Evolutionary conservation across 257 asterid species (phyloP).

Genomic region (Cinchona pubescens): DNA sequence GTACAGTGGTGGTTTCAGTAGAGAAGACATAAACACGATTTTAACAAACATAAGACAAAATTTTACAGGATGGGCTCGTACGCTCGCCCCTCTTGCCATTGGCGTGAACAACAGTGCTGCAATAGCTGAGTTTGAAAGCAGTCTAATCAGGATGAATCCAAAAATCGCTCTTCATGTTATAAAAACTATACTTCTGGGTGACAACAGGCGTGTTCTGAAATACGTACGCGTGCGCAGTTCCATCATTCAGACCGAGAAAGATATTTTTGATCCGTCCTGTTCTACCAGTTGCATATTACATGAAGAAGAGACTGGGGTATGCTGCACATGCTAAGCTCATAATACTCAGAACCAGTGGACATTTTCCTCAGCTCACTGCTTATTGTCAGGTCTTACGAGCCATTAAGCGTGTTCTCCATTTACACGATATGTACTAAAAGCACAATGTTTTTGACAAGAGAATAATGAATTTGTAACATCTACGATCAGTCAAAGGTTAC

Average conservation of each 20-base stretch:
- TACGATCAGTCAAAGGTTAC: no score
- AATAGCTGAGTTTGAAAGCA: constrained; percentile 7
- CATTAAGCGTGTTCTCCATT: constrained; percentile 1
- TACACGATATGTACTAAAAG: no score
- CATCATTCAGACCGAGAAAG: constrained; percentile 9
- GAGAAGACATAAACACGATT: background rate
- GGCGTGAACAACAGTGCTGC: constrained; percentile 2
- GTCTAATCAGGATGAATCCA: constrained; percentile 1
- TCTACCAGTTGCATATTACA: background rate
- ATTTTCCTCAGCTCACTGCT: constrained; percentile 18
- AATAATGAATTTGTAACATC: no score
- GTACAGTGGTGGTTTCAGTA: constrained; percentile 9
- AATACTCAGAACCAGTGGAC: background rate
- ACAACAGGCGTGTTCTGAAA: constrained; percentile 1
- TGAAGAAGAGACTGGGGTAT: constrained; percentile 5
- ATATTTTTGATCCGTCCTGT: constrained; percentile 14
- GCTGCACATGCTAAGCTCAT: background rate
- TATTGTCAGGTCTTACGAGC: background rate
- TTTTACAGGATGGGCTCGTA: constrained; percentile 13
- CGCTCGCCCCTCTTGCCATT: constrained; percentile 8
- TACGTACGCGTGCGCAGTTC: background rate
- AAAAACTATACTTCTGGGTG: constrained; percentile 1
- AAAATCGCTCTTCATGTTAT: constrained; percentile 9
- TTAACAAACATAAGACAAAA: background rate
- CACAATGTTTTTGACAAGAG: no score